Base-by-base conservation (phyloP, 1,284 basidiomycete species). In the Cryptococcus sp. region DNA sequence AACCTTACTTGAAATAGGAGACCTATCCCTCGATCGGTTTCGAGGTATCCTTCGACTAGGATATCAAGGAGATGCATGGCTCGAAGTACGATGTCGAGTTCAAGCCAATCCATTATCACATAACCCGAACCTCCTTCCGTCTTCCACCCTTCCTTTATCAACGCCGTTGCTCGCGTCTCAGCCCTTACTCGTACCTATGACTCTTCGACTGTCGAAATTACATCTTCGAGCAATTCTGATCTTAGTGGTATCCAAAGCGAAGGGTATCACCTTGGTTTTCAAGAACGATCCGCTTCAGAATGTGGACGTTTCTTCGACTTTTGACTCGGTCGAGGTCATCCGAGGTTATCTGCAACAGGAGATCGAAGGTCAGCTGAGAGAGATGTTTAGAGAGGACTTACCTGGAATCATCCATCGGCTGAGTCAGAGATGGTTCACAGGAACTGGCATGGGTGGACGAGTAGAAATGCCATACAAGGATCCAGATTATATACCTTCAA, bases 211-310 rank as follows among this genome's bases (percentile, higher is more conserved):
- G 5, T 97, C 92, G 4, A 85, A 90, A 67, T 90, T 99, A 75
- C 87, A 87, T 61, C 86, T 99, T 37, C 88, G 87, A 65, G 96
- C 95, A 36, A 98, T 98, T 69, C 90, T 99, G 65, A 95, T 98
- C 60, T 85, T 98, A 48, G 94, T 98, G 67, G 90, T 98, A 53
- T 97, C 93, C 32, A 90, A 90, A 63, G 88, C 89, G 72, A 98
- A 98, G 71, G 96, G 96, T 49, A 97, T 98, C 73, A 98, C 96
- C 0, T 84, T 98, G 47, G 96, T 98, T 31, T 99, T 99, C 86
- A 98, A 98, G 79, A 98, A 97, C 55, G 96, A 99, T 76, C 96
- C 96, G 0, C 83, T 98, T 23, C 94, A 99, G 77, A 92, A 93
- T 66, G 92, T 98, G 53, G 90, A 98, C 70, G 98, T 99, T 67